A percentile compares a stretch with the other conserved stretches of the same genome.
phyloP scores from a whole-genome alignment of 1,284 basidiomycete genomes.

The Apiotrichum veenhuisii region DNA sequence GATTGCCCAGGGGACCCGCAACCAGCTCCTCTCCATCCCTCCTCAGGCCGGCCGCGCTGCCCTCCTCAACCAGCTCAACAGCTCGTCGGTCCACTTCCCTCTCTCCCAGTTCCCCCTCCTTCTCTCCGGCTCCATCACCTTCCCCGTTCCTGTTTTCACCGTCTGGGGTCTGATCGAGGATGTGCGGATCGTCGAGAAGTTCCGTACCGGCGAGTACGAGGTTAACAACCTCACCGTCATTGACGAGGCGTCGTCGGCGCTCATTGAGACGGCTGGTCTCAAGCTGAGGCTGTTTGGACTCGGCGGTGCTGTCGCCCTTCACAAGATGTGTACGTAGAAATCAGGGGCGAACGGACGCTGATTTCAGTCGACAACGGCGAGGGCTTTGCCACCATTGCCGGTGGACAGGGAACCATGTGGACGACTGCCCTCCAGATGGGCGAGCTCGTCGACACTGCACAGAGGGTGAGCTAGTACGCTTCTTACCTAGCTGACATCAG shows the following conservation, averaged over 20 bases:
- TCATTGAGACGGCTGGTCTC: conserved; percentile 86
- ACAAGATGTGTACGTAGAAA: conserved; percentile 84
- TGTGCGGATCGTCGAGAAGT: conserved; percentile 85
- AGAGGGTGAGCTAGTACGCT: conserved; percentile 59
- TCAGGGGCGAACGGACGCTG: conserved; percentile 15
- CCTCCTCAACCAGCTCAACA: conserved; percentile 56
- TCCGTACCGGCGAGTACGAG: conserved; percentile 74
- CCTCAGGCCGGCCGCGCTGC: conserved; percentile 50
- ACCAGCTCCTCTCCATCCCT: conserved; percentile 70
- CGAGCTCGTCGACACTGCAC: conserved; percentile 94
- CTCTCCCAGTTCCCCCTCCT: conserved; percentile 93
- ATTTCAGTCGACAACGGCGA: conserved; percentile 58
- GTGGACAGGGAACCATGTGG: conserved; percentile 98
- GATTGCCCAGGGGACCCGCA: conserved; percentile 74
- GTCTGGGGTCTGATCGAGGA: conserved; percentile 99
- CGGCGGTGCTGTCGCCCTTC: conserved; percentile 89
- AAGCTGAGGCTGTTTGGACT: conserved; percentile 89
- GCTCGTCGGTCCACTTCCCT: conserved; percentile 52
- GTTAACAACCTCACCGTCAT: conserved; percentile 85
- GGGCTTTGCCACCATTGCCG: conserved; percentile 90
- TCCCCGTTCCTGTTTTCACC: conserved; percentile 89
- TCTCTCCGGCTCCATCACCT: conserved; percentile 78
- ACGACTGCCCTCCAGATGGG: conserved; percentile 95
- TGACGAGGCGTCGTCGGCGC: conserved; percentile 88
- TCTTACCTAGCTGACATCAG: conserved; percentile 26